Evolutionary conservation across 805 yeast species (phyloP), one percentile per base, ranked within the genome.

Genomic region (Tanozyma kutaoensis): DNA sequence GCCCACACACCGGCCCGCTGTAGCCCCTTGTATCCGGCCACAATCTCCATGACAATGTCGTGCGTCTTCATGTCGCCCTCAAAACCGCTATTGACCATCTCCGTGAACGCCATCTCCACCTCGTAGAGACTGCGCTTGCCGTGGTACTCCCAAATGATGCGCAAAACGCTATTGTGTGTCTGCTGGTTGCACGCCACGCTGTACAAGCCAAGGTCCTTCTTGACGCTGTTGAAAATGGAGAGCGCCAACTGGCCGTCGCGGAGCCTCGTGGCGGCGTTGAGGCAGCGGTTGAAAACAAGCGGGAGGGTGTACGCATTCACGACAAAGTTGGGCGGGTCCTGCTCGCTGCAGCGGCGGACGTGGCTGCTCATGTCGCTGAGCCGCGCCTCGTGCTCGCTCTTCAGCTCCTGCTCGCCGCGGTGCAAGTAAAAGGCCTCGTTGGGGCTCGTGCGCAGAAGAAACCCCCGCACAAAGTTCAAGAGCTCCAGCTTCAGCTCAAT

Each of bases 71-170:
- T 22, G 28, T 59, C 56, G 3, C 66, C 66, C 14, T 31, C 27
- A 29, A 55, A 56, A 14, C 66, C 66, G 32, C 55, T 55, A 31
- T 56, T 54, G 18, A 39, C 33, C 66, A 59, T 59, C 35, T 59
- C 66, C 28, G 46, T 42, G 16, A 38, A 38, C 1, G 45, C 36
- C 32, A 43, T 47, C 38, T 57, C 64, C 14, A 59, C 41, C 13
- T 46, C 52, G 30, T 48, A 48, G 15, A 58, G 33, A 25, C 46
- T 47, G 8, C 52, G 37, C 34, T 54, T 55, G 12, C 66, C 66
- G 26, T 39, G 40, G 36, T 38, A 58, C 2, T 58, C 41, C 64
- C 65, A 58, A 26, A 43, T 40, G 12, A 48, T 38, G 27, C 50
- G 45, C 24, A 59, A 34, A 4, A 59, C 39, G 33, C 58, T 57